phyloP scores from a whole-genome alignment of 306 rosid genomes.

The Mucuna pruriens region DNA sequence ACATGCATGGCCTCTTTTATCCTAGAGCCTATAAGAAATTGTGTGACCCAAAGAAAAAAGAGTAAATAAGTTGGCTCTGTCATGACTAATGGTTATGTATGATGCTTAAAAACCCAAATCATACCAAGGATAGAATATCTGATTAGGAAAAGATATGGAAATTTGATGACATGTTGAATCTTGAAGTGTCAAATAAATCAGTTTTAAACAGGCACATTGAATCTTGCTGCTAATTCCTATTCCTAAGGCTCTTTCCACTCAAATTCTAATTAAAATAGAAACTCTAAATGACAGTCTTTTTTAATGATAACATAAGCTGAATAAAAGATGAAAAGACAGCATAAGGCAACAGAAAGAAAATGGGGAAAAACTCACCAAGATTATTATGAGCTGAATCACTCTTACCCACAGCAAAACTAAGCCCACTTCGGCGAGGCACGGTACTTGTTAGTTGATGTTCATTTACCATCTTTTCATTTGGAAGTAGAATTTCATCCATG shows the following conservation, averaged over 20 bases:
- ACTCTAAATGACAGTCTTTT: neutral
- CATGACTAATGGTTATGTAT: neutral
- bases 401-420: conserved; percentile 79
- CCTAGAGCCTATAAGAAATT: conserved; percentile 22
- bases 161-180: conserved; percentile 10
- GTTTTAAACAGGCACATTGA: conserved; percentile 2
- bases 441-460: conserved; percentile 45
- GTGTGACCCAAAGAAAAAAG: neutral
- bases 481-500: conserved; percentile 86
- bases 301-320: neutral
- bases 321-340: conserved; percentile 10
- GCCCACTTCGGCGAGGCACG: conserved; percentile 72
- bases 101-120: conserved; percentile 4
- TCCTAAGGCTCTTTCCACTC: conserved; percentile 2
- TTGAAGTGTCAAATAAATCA: neutral
- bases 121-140: neutral
- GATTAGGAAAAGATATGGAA: conserved; percentile 2
- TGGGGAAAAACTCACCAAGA: conserved; percentile 53
- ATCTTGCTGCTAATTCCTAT: conserved; percentile 13
- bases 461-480: conserved; percentile 45
- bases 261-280: conserved; percentile 17
- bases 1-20: neutral
- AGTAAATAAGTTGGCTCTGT: neutral
- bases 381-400: conserved; percentile 37
- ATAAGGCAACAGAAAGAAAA: neutral